phyloP scores from a whole-genome alignment of 2,329 filamentous ascomycete species.

The Phaeosphaeriaceae sp. region DNA sequence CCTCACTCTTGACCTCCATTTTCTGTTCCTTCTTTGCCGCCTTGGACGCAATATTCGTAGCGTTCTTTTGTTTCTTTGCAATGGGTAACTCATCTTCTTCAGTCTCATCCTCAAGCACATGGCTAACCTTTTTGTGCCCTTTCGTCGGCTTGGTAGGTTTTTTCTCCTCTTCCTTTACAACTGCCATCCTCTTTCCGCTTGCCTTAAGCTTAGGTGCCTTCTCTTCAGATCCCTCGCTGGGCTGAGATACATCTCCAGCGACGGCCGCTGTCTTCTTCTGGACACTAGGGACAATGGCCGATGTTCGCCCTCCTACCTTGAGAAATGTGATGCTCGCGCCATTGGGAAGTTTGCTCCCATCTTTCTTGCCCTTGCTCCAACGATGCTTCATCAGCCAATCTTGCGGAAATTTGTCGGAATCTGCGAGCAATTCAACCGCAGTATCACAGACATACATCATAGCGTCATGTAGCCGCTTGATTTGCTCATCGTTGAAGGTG shows the following conservation, averaged over 20 bases:
- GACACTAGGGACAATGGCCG: slow-evolving; percentile 81
- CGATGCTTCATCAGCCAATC: slow-evolving; percentile 86
- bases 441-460: slow-evolving; percentile 81
- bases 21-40: slow-evolving; percentile 16
- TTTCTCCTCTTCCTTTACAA: slow-evolving; percentile 23
- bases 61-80: slow-evolving; percentile 36
- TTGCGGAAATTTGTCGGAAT: slow-evolving; percentile 82
- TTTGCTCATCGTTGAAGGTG: slow-evolving; percentile 74
- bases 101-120: slow-evolving; percentile 23
- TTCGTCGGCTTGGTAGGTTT: slow-evolving; percentile 24
- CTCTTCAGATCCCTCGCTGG: slow-evolving; percentile 29
- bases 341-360: slow-evolving; percentile 72
- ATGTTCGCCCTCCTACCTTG: slow-evolving; percentile 89
- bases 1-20: slow-evolving; percentile 19
- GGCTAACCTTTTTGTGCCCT: slow-evolving; percentile 27
- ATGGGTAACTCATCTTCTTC: slow-evolving; percentile 35
- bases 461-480: slow-evolving; percentile 72
- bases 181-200: slow-evolving; percentile 44
- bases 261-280: slow-evolving; percentile 80
- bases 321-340: slow-evolving; percentile 86
- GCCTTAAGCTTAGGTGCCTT: slow-evolving; percentile 38
- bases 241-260: slow-evolving; percentile 58
- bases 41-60: slow-evolving; percentile 13
- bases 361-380: slow-evolving; percentile 88
- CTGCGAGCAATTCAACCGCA: slow-evolving; percentile 78